Evolutionary conservation across 805 yeast genomes (phyloP).

Genomic region (Torulaspora gathmanii): DNA sequence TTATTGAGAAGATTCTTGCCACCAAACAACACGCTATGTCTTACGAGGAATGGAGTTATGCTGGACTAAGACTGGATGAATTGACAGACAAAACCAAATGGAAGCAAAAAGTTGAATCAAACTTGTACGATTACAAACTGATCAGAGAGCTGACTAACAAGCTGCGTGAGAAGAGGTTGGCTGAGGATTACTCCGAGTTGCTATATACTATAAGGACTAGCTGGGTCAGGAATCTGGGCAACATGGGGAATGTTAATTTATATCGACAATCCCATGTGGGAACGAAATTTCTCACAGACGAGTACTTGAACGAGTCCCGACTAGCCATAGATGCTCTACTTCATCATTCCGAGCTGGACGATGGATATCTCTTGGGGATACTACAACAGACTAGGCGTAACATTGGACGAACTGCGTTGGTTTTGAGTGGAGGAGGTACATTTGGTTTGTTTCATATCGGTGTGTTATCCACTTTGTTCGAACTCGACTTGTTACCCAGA

Average conservation of each 20-base stretch:
- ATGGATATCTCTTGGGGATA: constrained; percentile 66
- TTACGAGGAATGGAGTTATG: constrained; percentile 62
- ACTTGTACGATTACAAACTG: constrained; percentile 68
- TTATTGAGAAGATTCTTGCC: constrained; percentile 37
- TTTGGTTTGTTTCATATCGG: constrained; percentile 93
- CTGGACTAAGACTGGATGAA: constrained; percentile 60
- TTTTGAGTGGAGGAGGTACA: constrained; percentile 94
- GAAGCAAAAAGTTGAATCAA: constrained; percentile 60
- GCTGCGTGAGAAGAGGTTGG: constrained; percentile 53
- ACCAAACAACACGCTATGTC: constrained; percentile 48
- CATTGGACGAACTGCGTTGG: constrained; percentile 89
- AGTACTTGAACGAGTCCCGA: constrained; percentile 75
- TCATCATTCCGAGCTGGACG: constrained; percentile 47
- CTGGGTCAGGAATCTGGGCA: constrained; percentile 80
- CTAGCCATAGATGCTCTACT: constrained; percentile 32
- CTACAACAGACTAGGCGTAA: constrained; percentile 83
- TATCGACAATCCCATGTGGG: constrained; percentile 80
- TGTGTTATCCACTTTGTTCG: constrained; percentile 73
- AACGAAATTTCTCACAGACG: constrained; percentile 78
- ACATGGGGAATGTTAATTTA: constrained; percentile 74
- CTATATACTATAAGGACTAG: constrained; percentile 76
- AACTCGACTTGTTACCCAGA: constrained; percentile 71
- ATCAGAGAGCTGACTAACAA: constrained; percentile 50
- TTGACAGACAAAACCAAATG: constrained; percentile 62
- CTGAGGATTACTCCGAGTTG: constrained; percentile 54